Percentiles rank a stretch among this genome's conserved stretches.
phyloP scores from a whole-genome alignment of 345 rosid species.

The Sapria himalayana region DNA sequence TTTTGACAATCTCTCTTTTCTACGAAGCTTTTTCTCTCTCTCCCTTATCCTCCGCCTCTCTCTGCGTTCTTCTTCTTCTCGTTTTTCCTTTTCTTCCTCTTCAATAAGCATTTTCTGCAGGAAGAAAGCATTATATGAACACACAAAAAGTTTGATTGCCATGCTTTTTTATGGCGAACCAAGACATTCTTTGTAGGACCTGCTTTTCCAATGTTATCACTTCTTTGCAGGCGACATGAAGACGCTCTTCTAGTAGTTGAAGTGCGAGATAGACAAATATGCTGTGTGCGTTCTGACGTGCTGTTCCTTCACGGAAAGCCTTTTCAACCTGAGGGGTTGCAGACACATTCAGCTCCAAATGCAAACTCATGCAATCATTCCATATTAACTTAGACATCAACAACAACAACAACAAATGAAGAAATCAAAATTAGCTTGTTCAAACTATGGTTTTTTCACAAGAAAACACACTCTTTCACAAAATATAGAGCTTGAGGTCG shows the following conservation, averaged over 20 bases:
- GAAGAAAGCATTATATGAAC: conserved; percentile 7
- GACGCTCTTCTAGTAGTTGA: conserved; percentile 67
- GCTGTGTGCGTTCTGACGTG: conserved; percentile 95
- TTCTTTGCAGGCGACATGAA: conserved; percentile 96
- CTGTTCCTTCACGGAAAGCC: conserved; percentile 94
- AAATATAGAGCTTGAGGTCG: no score
- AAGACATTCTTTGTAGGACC: no score
- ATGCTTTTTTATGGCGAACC: no score
- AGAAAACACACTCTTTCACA: no score
- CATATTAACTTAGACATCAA: no score
- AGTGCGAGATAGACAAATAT: conserved; percentile 78
- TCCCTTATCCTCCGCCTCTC: conserved; percentile 79
- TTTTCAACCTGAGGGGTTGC: conserved; percentile 69
- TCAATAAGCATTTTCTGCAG: conserved; percentile 71
- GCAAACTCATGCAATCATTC: no score
- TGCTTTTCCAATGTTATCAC: conserved; percentile 77
- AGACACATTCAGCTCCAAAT: no score
- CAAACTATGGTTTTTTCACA: no score
- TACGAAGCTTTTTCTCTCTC: conserved; percentile 74
- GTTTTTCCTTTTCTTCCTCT: conserved; percentile 93
- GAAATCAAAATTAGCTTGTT: no score
- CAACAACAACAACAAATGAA: no score
- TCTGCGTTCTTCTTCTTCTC: conserved; percentile 82
- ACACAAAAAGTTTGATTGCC: no score
- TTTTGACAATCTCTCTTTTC: conserved; percentile 85